A percentile compares a stretch with the other conserved stretches of the same genome.
Evolutionary conservation across 2,329 filamentous ascomycete genomes (phyloP).

Genomic region (Trichophyton schoenleinii): DNA sequence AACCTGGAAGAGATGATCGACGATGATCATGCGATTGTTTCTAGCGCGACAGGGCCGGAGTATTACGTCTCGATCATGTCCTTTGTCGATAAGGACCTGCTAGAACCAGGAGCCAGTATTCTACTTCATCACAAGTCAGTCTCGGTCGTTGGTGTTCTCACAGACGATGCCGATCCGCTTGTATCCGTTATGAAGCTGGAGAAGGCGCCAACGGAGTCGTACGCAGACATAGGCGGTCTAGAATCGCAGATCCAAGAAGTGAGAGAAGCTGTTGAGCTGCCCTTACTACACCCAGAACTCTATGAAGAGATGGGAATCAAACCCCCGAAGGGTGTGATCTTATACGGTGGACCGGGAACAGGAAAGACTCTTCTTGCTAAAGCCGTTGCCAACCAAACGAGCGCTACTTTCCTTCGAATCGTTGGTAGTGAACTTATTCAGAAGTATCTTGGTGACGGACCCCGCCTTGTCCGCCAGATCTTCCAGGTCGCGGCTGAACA

Average conservation of each 20-base stretch:
- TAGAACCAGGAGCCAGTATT: constrained; percentile 92
- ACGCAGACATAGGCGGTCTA: constrained; percentile 94
- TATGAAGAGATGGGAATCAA: constrained; percentile 99
- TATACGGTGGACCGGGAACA: constrained; percentile 93
- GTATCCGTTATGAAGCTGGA: constrained; percentile 99
- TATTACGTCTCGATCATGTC: constrained; percentile 99
- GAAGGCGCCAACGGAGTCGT: constrained; percentile 95
- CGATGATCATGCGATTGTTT: constrained; percentile 97
- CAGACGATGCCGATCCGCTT: constrained; percentile 86
- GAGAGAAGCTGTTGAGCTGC: constrained; percentile 89
- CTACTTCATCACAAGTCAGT: constrained; percentile 95
- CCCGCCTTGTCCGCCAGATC: constrained; percentile 84
- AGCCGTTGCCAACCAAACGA: constrained; percentile 97
- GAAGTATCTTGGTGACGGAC: constrained; percentile 95
- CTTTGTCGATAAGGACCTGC: constrained; percentile 95
- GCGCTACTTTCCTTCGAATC: constrained; percentile 92
- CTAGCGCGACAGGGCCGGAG: constrained; percentile 90
- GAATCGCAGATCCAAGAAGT: constrained; percentile 96
- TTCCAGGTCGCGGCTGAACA: constrained; percentile 87
- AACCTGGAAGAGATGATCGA: constrained; percentile 98
- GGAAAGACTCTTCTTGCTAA: constrained; percentile 94
- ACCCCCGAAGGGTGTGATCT: constrained; percentile 96
- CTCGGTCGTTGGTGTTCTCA: constrained; percentile 92
- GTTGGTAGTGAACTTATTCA: constrained; percentile 96
- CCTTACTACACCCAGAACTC: constrained; percentile 84